Evolutionary conservation across 2,329 filamentous ascomycete species (phyloP).

Genomic region (Paradendryphiella salina): DNA sequence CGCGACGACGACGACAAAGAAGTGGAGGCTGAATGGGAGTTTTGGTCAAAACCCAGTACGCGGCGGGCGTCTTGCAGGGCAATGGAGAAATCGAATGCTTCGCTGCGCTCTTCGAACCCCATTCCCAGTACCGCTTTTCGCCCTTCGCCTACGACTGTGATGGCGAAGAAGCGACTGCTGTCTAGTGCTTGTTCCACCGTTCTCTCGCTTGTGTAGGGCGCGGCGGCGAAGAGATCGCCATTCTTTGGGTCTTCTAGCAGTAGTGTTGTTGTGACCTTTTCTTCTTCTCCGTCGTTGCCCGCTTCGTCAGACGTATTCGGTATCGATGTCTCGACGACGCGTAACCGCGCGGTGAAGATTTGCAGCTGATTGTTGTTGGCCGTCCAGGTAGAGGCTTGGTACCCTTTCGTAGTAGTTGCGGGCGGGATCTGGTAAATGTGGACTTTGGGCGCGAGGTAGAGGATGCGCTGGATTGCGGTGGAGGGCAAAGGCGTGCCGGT

Average conservation of each 20-base stretch:
- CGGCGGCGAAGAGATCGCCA: conserved; percentile 80
- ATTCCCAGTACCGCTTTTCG: conserved; percentile 80
- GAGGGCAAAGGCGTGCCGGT: conserved; percentile 69
- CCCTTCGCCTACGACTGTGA: conserved; percentile 76
- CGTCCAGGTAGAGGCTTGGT: conserved; percentile 79
- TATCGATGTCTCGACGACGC: conserved; percentile 74
- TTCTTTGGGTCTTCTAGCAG: conserved; percentile 75
- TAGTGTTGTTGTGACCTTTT: conserved; percentile 71
- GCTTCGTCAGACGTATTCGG: conserved; percentile 16
- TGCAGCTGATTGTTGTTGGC: conserved; percentile 65
- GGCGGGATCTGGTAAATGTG: conserved; percentile 90
- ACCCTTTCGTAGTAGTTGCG: conserved; percentile 74
- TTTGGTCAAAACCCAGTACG: conserved; percentile 63
- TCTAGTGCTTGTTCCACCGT: conserved; percentile 79
- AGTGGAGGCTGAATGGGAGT: conserved; percentile 29
- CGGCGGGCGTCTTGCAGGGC: conserved; percentile 77
- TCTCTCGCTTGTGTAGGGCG: conserved; percentile 68
- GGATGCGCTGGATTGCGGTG: conserved; percentile 81
- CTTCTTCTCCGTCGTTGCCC: conserved; percentile 45
- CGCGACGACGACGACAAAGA: conserved; percentile 14
- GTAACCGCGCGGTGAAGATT: conserved; percentile 84
- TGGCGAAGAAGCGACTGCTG: conserved; percentile 80
- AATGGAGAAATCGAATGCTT: conserved; percentile 84
- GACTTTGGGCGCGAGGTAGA: conserved; percentile 73
- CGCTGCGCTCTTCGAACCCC: conserved; percentile 83